phyloP scores from a whole-genome alignment of 2,329 filamentous ascomycete species.

The Colletotrichum incanum region DNA sequence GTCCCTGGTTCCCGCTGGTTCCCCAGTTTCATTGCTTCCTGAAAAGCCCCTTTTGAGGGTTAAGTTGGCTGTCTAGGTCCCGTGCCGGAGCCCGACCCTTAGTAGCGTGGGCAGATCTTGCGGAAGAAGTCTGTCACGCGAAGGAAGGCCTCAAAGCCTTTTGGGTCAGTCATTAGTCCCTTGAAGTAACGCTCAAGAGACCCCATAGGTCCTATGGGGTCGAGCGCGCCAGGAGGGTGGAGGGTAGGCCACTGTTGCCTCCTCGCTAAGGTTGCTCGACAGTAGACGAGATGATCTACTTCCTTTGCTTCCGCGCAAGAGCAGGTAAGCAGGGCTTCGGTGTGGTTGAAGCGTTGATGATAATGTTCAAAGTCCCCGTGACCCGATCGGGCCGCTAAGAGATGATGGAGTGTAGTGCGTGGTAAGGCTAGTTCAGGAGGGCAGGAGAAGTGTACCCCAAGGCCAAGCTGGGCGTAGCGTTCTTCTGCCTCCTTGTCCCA shows the following conservation, averaged over 20 bases:
- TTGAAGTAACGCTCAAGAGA: background rate
- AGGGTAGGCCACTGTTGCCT: slow-evolving; percentile 7
- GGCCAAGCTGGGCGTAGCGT: background rate
- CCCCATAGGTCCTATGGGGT: background rate
- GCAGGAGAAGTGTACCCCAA: background rate
- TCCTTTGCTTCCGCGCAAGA: slow-evolving; percentile 8
- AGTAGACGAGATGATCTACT: slow-evolving; percentile 5
- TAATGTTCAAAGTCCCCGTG: background rate
- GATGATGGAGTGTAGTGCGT: background rate
- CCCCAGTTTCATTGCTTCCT: background rate
- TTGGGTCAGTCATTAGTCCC: background rate
- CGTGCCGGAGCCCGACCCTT: no score
- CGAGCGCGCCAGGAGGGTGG: background rate
- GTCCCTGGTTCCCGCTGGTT: slow-evolving; percentile 2
- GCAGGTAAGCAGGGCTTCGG: background rate
- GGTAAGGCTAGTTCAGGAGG: slow-evolving; percentile 1
- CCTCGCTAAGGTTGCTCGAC: background rate
- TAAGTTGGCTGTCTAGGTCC: no score
- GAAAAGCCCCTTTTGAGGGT: no score
- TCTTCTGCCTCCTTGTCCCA: background rate
- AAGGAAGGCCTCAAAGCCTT: slow-evolving; percentile 2
- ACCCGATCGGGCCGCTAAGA: background rate
- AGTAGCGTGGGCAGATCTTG: background rate
- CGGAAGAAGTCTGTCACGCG: background rate
- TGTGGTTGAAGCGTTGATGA: background rate